Evolutionary conservation across 176 grass and related monocot species (phyloP).

Genomic region (Hordeum marinum): DNA sequence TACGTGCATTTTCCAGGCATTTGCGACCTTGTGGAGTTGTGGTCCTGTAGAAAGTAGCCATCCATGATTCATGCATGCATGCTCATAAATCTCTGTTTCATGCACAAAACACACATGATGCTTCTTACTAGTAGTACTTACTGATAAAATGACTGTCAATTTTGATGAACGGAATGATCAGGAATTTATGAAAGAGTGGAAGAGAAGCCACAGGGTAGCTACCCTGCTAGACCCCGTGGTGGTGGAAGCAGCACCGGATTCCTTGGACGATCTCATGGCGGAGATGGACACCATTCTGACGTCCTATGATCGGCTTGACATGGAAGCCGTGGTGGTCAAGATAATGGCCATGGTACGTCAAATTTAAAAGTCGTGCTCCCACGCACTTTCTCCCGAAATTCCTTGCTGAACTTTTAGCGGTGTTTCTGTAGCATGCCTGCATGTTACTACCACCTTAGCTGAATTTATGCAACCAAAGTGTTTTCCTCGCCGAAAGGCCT

Average conservation of each 20-base stretch:
- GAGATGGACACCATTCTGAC: conserved; percentile 64
- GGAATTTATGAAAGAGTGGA: conserved; percentile 78
- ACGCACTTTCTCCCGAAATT: not conserved
- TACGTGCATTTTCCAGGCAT: not conserved
- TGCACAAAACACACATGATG: not conserved
- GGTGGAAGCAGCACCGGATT: conserved; percentile 73
- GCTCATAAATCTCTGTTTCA: not conserved
- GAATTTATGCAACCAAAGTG: not conserved
- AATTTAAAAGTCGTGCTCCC: not conserved
- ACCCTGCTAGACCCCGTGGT: conserved; percentile 49
- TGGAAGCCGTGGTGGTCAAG: conserved; percentile 57
- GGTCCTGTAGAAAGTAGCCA: conserved; percentile 35
- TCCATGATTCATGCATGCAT: not conserved
- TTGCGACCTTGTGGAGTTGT: conserved; percentile 14
- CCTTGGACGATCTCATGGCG: conserved; percentile 56
- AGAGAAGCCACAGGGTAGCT: conserved; percentile 33
- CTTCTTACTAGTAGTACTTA: not conserved
- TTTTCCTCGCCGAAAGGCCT: conserved; percentile 24
- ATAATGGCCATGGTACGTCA: conserved; percentile 49
- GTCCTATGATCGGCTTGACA: conserved; percentile 51
- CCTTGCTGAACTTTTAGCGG: not conserved
- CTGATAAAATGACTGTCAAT: not conserved
- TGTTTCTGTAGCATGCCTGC: not conserved
- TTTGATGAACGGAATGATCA: not conserved
- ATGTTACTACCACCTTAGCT: conserved; percentile 15